A percentile compares a stretch with the other conserved stretches of the same genome.
Evolutionary conservation across 2,329 filamentous ascomycete genomes (phyloP).

Genomic region (Furcasterigmium sp.): DNA sequence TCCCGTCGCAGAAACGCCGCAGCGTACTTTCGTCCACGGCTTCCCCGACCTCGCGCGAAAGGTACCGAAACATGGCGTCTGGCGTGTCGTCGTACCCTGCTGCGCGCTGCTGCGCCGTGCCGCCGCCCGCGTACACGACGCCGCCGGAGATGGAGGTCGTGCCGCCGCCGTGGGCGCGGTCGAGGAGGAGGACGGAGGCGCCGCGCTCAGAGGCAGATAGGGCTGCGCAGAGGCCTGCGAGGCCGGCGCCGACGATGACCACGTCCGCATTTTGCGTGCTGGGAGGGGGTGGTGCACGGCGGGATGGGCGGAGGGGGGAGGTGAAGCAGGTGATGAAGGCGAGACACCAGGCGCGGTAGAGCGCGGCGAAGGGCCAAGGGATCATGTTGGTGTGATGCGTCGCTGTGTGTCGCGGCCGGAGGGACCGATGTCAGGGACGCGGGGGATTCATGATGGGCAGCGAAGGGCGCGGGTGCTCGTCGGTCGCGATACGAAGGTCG

Average conservation of each 20-base stretch:
- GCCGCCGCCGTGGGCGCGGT: slow-evolving; percentile 4
- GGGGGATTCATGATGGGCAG: no score
- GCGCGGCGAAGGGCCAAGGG: no score
- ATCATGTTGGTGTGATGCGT: no score
- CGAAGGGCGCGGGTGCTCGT: no score
- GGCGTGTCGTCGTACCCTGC: slow-evolving; percentile 11
- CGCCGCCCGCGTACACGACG: slow-evolving; percentile 12
- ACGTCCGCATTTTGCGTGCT: slow-evolving; percentile 1
- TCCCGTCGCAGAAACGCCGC: slow-evolving; percentile 11
- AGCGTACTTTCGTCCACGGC: slow-evolving; percentile 10
- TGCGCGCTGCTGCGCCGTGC: slow-evolving; percentile 9
- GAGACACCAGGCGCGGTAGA: no score
- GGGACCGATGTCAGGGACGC: no score
- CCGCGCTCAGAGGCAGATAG: slow-evolving; percentile 9
- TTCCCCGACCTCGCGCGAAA: slow-evolving; percentile 7
- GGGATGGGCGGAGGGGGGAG: no score
- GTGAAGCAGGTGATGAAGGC: no score
- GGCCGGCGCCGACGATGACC: slow-evolving; percentile 2
- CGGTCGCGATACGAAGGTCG: no score
- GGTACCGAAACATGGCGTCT: slow-evolving; percentile 11
- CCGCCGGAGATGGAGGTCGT: slow-evolving; percentile 9
- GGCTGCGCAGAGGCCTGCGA: slow-evolving; percentile 4
- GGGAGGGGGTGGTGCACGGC: no score
- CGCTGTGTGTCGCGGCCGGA: no score
- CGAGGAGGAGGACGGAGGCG: slow-evolving; percentile 7